Evolutionary conservation across 495 filamentous ascomycete species (phyloP).

Genomic region (Xylaria nigripes): DNA sequence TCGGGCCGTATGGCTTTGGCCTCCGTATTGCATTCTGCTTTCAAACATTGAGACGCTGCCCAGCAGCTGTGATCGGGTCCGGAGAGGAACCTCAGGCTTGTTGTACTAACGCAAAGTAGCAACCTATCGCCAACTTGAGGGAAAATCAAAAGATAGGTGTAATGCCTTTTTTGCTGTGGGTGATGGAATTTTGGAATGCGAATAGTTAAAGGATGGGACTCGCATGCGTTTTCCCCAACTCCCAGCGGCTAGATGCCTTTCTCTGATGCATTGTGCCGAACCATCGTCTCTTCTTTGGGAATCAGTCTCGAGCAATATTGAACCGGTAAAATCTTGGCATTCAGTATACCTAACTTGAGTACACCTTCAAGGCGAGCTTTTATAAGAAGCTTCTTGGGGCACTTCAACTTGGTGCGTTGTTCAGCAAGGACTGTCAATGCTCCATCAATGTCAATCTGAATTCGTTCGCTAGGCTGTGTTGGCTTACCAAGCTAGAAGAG

Average conservation of each 20-base stretch:
- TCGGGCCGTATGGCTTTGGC: too few species aligned
- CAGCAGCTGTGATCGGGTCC: too few species aligned
- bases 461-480: neutral
- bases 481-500: conserved; percentile 12
- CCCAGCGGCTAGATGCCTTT: neutral
- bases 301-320: neutral
- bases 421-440: neutral
- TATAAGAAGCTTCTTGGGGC: neutral
- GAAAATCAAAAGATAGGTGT: neutral
- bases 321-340: neutral
- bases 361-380: neutral
- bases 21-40: too few species aligned
- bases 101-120: too few species aligned
- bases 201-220: neutral
- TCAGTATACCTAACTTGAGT: neutral
- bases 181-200: neutral
- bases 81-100: too few species aligned
- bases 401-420: neutral
- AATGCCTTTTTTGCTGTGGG: neutral
- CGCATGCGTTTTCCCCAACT: neutral
- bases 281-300: neutral
- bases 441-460: neutral
- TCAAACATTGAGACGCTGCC: too few species aligned
- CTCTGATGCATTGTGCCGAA: neutral
- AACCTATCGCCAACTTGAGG: neutral